Conservation (phyloP, 257 asterid genomes). For the Solanum virginianum region DNA sequence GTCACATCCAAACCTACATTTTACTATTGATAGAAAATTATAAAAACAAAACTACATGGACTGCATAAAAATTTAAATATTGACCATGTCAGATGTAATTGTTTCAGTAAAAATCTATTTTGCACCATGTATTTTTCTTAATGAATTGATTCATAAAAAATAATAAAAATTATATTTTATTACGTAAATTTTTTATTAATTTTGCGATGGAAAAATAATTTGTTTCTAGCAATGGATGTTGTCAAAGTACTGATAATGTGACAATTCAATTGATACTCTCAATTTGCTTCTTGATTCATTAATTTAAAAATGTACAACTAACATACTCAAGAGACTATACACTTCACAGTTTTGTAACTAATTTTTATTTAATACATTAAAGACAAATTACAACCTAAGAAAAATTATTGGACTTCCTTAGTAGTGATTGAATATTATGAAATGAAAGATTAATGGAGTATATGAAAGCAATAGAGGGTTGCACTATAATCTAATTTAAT, state of each 20-base stretch:
- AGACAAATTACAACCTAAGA: background rate
- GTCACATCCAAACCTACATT: background rate
- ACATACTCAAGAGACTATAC: background rate
- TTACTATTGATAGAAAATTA: background rate
- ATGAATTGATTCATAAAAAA: too few species aligned
- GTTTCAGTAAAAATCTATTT: background rate
- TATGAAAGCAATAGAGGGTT: background rate
- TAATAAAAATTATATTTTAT: too few species aligned
- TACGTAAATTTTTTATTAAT: too few species aligned
- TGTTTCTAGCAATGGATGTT: background rate
- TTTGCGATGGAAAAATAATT: accelerated
- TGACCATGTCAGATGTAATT: background rate
- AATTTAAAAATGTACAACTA: background rate
- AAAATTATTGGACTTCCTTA: background rate
- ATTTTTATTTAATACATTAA: background rate
- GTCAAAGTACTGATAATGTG: background rate
- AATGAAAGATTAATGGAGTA: background rate
- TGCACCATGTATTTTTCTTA: too few species aligned
- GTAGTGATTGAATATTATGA: background rate
- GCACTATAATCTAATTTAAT: background rate
- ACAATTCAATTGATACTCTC: background rate
- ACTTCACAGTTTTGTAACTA: background rate
- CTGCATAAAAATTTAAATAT: background rate
- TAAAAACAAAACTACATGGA: background rate
- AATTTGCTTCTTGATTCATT: background rate